Percentiles rank a stretch among this genome's conserved stretches.
Conservation (phyloP, 2,329 filamentous ascomycete genomes). For the Paracamarosporium sp. region DNA sequence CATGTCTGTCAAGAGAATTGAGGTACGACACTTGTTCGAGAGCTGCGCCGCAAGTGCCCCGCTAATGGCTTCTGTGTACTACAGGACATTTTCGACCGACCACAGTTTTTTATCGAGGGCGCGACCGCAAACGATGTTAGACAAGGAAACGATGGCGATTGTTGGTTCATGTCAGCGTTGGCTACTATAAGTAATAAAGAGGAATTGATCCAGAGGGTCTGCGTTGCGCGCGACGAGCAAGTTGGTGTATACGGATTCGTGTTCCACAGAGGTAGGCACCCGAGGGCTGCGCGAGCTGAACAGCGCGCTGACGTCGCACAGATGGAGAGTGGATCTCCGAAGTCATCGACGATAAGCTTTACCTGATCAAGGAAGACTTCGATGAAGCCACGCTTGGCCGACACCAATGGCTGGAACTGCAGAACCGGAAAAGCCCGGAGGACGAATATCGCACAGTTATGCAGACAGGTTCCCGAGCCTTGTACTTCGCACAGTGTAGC, state of each 20-base stretch:
- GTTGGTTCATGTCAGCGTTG: conserved; percentile 84
- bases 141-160: conserved; percentile 80
- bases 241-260: conserved; percentile 87
- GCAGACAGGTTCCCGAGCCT: conserved; percentile 76
- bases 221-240: conserved; percentile 73
- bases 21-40: conserved; percentile 42
- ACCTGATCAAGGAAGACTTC: conserved; percentile 81
- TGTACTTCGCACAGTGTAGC: conserved; percentile 79
- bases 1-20: conserved; percentile 76
- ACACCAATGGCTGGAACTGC: conserved; percentile 74
- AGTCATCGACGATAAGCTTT: conserved; percentile 90
- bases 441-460: conserved; percentile 71
- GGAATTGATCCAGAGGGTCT: conserved; percentile 74
- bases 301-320: conserved; percentile 38
- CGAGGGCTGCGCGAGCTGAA: conserved; percentile 5
- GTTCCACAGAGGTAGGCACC: conserved; percentile 68
- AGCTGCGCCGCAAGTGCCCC: conserved; percentile 13
- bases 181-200: conserved; percentile 78
- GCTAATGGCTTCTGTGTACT: conserved; percentile 22
- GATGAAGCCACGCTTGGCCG: conserved; percentile 77
- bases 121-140: conserved; percentile 79
- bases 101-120: conserved; percentile 79
- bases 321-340: conserved; percentile 92
- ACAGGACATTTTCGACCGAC: conserved; percentile 80
- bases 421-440: conserved; percentile 74